Evolutionary conservation across 306 rosid species (phyloP).

Genomic region (Aeschynomene evenia): DNA sequence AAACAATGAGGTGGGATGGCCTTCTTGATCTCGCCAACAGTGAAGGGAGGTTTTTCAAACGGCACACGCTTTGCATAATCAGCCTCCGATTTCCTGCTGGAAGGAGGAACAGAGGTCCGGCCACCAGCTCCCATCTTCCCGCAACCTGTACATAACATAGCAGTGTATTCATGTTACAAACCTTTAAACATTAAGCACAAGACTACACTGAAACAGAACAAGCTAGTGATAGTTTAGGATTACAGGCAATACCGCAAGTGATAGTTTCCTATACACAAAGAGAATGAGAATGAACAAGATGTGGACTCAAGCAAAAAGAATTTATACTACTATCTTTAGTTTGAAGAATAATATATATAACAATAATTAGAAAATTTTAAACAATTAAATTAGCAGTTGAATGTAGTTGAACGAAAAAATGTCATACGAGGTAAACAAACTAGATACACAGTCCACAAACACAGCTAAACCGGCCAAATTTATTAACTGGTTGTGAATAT

Average conservation of each 20-base stretch:
- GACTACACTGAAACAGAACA: neutral
- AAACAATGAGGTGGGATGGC: conserved; percentile 88
- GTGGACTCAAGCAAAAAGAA: neutral
- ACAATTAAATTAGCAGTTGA: neutral
- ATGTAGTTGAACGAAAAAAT: neutral
- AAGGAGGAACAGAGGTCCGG: conserved; percentile 62
- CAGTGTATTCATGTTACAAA: neutral
- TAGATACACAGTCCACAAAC: neutral
- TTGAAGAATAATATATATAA: too few relatives aligned
- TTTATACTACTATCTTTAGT: too few relatives aligned
- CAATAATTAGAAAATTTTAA: neutral
- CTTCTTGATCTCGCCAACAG: conserved; percentile 69
- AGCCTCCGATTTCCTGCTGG: conserved; percentile 42
- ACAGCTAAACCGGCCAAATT: neutral
- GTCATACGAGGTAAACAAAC: neutral
- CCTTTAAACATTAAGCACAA: neutral
- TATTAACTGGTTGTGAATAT: neutral
- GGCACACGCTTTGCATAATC: conserved; percentile 68
- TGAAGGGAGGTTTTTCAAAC: conserved; percentile 63
- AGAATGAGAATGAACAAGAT: neutral
- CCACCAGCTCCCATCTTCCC: conserved; percentile 94
- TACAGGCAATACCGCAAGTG: neutral
- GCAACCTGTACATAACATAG: conserved; percentile 40
- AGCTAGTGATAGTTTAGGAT: conserved; percentile 1
- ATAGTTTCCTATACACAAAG: neutral